phyloP scores from a whole-genome alignment of 2,329 filamentous ascomycete species.

The Calonectria pauciramosa region DNA sequence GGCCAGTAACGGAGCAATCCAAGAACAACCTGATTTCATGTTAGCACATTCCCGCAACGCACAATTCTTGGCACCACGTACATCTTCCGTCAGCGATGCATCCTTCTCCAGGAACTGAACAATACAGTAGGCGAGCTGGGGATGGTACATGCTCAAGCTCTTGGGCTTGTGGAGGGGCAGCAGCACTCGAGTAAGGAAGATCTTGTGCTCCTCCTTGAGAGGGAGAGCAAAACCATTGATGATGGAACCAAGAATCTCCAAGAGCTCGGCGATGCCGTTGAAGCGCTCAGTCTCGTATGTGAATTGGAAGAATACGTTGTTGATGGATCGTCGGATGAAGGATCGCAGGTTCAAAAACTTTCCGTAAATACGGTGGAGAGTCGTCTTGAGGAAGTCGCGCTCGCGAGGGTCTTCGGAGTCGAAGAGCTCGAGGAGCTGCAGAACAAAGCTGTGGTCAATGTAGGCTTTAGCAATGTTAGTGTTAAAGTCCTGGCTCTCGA shows the following conservation, averaged over 20 bases:
- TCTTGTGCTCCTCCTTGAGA: conserved; percentile 98
- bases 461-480: conserved; percentile 99
- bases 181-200: conserved; percentile 93
- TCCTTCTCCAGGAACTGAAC: conserved; percentile 99
- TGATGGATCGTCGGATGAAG: conserved; percentile 98
- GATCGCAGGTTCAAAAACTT: conserved; percentile 98
- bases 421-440: conserved; percentile 96
- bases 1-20: conserved; percentile 97
- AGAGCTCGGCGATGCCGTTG: conserved; percentile 95
- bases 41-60: conserved; percentile 26
- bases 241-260: conserved; percentile 97
- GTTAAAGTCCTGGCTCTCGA: conserved; percentile 99
- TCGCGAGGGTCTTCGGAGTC: conserved; percentile 98
- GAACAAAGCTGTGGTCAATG: conserved; percentile 97
- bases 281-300: conserved; percentile 98
- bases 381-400: conserved; percentile 98
- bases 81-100: conserved; percentile 95
- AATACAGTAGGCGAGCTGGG: conserved; percentile 97
- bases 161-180: conserved; percentile 98
- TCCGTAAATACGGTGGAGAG: conserved; percentile 96
- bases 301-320: conserved; percentile 99
- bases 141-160: conserved; percentile 99
- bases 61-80: conserved; percentile 52
- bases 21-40: conserved; percentile 81
- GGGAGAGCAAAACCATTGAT: conserved; percentile 99